A percentile compares a stretch with the other conserved stretches of the same genome.
Evolutionary conservation across 2,329 filamentous ascomycete species (phyloP).

Genomic region (Aphanoascus verrucosus): DNA sequence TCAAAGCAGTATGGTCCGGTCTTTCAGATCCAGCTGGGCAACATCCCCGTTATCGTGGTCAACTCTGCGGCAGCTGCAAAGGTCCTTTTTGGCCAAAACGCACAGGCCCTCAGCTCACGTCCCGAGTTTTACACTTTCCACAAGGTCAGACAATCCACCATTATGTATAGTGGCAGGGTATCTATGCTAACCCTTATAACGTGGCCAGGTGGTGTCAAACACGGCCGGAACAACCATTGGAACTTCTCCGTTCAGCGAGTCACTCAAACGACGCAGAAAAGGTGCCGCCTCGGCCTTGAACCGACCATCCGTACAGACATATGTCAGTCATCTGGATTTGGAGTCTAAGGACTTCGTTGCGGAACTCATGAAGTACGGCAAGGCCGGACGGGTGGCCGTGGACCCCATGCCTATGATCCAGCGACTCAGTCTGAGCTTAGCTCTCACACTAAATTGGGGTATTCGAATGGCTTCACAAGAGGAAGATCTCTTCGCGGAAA

Average conservation of each 20-base stretch:
- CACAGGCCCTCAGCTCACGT: slow-evolving; percentile 45
- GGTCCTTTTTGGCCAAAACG: slow-evolving; percentile 43
- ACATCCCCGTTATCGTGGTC: slow-evolving; percentile 47
- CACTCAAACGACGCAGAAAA: slow-evolving; percentile 53
- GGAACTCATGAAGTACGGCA: slow-evolving; percentile 50
- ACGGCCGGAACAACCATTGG: slow-evolving; percentile 59
- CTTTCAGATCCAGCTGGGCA: slow-evolving; percentile 49
- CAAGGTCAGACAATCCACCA: slow-evolving; percentile 33
- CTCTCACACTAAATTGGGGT: slow-evolving; percentile 57
- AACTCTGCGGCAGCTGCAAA: slow-evolving; percentile 45
- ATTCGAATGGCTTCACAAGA: slow-evolving; percentile 49
- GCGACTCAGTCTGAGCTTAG: slow-evolving; percentile 50
- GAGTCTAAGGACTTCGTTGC: slow-evolving; percentile 54
- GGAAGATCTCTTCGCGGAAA: slow-evolving; percentile 51
- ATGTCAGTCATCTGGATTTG: slow-evolving; percentile 51
- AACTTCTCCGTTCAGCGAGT: slow-evolving; percentile 56
- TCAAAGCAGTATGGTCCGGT: slow-evolving; percentile 41
- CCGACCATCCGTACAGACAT: slow-evolving; percentile 52
- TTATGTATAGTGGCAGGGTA: background rate
- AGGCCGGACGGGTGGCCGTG: slow-evolving; percentile 43
- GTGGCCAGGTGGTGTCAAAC: slow-evolving; percentile 48
- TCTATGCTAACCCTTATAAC: background rate
- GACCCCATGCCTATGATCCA: slow-evolving; percentile 61
- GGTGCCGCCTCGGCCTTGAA: slow-evolving; percentile 56
- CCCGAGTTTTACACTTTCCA: slow-evolving; percentile 52